A percentile compares a stretch with the other conserved stretches of the same genome.
phyloP scores from a whole-genome alignment of 2,329 filamentous ascomycete genomes.

The Epichloe aotearoae region DNA sequence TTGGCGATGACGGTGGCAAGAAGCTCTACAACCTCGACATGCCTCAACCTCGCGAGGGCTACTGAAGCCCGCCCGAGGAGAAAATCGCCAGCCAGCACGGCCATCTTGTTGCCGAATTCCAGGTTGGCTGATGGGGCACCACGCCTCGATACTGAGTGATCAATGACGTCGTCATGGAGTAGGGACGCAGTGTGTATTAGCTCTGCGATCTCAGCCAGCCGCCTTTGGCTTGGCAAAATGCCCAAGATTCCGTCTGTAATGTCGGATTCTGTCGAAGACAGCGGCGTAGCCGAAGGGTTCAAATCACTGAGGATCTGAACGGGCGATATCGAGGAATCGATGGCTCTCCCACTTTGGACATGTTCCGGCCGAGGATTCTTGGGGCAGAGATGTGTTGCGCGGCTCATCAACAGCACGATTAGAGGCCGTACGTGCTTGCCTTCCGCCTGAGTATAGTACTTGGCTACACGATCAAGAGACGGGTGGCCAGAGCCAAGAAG shows the following conservation, averaged over 20 bases:
- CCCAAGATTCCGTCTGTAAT: constrained; percentile 35
- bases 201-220: constrained; percentile 92
- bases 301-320: constrained; percentile 55
- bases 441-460: constrained; percentile 95
- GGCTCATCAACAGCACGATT: constrained; percentile 91
- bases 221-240: constrained; percentile 84
- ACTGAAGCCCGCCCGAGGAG: constrained; percentile 86
- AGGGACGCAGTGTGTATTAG: constrained; percentile 94
- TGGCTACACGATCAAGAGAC: constrained; percentile 84
- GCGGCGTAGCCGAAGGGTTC: constrained; percentile 51
- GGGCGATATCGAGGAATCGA: constrained; percentile 44
- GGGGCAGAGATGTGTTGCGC: constrained; percentile 72
- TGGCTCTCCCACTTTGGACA: constrained; percentile 29
- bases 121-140: constrained; percentile 81
- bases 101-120: constrained; percentile 98
- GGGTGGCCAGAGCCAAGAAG: constrained; percentile 91
- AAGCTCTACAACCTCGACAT: constrained; percentile 89
- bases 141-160: constrained; percentile 75
- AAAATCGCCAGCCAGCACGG: constrained; percentile 94
- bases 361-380: constrained; percentile 31
- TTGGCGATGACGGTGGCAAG: constrained; percentile 95
- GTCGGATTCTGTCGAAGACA: constrained; percentile 28
- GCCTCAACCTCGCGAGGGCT: constrained; percentile 74
- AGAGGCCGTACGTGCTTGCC: constrained; percentile 93
- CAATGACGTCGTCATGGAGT: constrained; percentile 96